Evolutionary conservation across 2,329 filamentous ascomycete species (phyloP), one percentile per base, ranked within the genome.

Genomic region (Claviceps sp.): DNA sequence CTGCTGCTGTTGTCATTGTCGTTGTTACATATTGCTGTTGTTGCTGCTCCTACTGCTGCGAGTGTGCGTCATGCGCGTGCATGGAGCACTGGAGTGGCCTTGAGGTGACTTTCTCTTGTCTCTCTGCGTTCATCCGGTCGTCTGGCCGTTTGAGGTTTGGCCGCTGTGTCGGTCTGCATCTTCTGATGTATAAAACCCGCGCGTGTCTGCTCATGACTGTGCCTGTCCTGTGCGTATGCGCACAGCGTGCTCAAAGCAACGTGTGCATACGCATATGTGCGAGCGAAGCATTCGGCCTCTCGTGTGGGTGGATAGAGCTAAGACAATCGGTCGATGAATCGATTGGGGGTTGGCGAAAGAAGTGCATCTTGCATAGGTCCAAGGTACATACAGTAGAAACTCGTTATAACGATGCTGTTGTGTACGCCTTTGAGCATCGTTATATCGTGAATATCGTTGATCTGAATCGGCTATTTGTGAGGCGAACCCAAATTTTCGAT

Each of bases 11-110:
- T 41, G 16, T 7, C n/a, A 14, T 6, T 18, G 16, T n/a, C n/a
- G 51, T 5, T 26, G 24, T 26, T 41, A 24, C 22, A 24, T 24
- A 4, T n/a, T 43, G 41, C 11, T 43, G 18, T 43, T 24, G 9
- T 30, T 34, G 3, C 50, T 57, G 51, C 55, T 47, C 56, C 52
- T 52, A 48, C 30, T 44, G 9, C 9, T 34, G 26, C 22, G 26
- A 20, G 24, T 46, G 16, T 46, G 44, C 26, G 11, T 34, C 9
- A 6, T 45, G 43, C 14, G 44, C 44, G 7, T 43, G 41, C 20
- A 43, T 43, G 41, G 11, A 22, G 41, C 22, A 22, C n/a, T 42
- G 8, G 40, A 9, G 20, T 24, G 41, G 41, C 16, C 41, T 24
- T 24, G 30, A 34, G 30, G 30, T 4, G 30, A 34, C 30, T 34